These are phyloP conservation scores for Cytospora mali DNA, from an alignment of 2,329 filamentous ascomycete genomes.

Conservation along the genomic window DNA sequence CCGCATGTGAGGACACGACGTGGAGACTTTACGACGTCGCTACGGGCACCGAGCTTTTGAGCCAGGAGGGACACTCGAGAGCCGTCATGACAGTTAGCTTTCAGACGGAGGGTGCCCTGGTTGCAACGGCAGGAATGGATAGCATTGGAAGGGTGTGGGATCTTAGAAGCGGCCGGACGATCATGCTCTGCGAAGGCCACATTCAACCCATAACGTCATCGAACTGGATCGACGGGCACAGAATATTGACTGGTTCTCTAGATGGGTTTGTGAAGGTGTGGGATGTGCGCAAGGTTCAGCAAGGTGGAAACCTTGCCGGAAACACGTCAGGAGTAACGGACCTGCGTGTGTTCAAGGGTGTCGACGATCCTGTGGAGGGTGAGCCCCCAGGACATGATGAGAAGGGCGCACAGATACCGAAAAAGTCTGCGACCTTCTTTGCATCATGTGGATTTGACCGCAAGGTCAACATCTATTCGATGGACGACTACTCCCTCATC, in stretches of 20 bases:
- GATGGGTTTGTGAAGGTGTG: conserved; percentile 98
- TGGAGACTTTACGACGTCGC: conserved; percentile 97
- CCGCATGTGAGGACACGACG: conserved; percentile 92
- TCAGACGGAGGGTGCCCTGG: conserved; percentile 85
- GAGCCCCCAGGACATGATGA: conserved; percentile 62
- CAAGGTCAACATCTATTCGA: conserved; percentile 93
- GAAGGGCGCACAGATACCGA: conserved; percentile 69
- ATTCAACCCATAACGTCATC: conserved; percentile 92
- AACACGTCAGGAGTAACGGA: conserved; percentile 92
- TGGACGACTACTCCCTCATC: conserved; percentile 91
- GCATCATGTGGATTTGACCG: conserved; percentile 91
- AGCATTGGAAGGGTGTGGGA: conserved; percentile 97
- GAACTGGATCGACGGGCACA: conserved; percentile 91
- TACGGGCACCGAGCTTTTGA: conserved; percentile 77
- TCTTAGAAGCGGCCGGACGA: conserved; percentile 84
- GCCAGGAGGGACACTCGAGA: conserved; percentile 93
- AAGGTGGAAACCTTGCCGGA: conserved; percentile 82
- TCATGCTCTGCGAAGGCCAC: conserved; percentile 93
- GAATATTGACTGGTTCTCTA: conserved; percentile 88
- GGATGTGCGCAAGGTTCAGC: conserved; percentile 89
- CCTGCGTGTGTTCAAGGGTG: conserved; percentile 88
- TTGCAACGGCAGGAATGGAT: conserved; percentile 91
- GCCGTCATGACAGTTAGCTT: conserved; percentile 91
- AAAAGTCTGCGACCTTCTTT: conserved; percentile 89
- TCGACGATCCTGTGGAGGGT: conserved; percentile 71